Evolutionary conservation across 2,329 filamentous ascomycete genomes (phyloP).

Genomic region (Epichloe sibirici): DNA sequence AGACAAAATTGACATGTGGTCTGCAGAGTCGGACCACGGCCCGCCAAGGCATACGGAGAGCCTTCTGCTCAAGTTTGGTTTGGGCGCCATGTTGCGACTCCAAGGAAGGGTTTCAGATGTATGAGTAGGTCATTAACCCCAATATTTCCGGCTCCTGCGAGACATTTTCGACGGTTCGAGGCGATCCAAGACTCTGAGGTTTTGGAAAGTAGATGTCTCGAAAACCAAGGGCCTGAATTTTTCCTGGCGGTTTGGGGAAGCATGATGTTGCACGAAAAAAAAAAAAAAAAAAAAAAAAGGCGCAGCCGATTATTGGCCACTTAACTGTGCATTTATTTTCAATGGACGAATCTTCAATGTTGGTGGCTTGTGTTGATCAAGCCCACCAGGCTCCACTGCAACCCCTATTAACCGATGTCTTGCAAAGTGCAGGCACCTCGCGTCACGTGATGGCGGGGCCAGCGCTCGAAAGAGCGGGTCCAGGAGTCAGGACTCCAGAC

Average conservation of each 20-base stretch:
- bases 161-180: background rate
- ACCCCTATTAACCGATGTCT: no score
- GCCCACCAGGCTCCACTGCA: no score
- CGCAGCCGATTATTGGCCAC: background rate
- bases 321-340: no score
- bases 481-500: no score
- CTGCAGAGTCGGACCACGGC: slow-evolving; percentile 9
- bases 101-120: background rate
- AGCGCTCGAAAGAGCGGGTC: no score
- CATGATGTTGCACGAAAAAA: background rate
- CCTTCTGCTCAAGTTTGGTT: background rate
- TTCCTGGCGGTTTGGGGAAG: background rate
- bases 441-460: no score
- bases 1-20: slow-evolving; percentile 46
- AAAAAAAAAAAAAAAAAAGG: background rate
- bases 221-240: background rate
- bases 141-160: background rate
- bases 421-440: no score
- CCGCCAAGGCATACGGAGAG: background rate
- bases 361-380: no score
- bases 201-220: background rate
- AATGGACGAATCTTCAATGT: no score
- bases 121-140: background rate
- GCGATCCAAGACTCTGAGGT: background rate
- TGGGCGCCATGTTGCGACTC: background rate